phyloP scores from a whole-genome alignment of 257 asterid genomes.

The Solanum rostratum region DNA sequence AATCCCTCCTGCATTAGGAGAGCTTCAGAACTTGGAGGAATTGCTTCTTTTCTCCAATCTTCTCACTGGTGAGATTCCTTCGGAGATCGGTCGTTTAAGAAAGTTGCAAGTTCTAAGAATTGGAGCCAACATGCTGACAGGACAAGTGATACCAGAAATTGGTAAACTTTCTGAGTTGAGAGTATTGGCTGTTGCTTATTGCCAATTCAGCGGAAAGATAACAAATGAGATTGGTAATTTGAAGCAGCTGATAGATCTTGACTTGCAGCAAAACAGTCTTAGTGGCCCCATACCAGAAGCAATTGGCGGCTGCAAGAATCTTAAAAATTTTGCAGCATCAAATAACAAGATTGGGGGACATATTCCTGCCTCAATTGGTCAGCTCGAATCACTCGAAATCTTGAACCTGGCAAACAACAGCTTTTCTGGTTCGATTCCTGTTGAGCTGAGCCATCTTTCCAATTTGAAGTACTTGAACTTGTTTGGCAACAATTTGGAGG shows the following conservation, averaged over 20 bases:
- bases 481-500: slow-evolving; percentile 53
- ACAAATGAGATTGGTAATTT: slow-evolving; percentile 59
- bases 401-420: slow-evolving; percentile 76
- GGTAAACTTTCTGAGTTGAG: slow-evolving; percentile 53
- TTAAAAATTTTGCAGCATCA: slow-evolving; percentile 51
- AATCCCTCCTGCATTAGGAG: slow-evolving; percentile 46
- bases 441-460: slow-evolving; percentile 29
- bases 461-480: slow-evolving; percentile 57
- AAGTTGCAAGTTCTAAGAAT: slow-evolving; percentile 60
- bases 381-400: slow-evolving; percentile 46
- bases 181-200: slow-evolving; percentile 56
- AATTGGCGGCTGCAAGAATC: slow-evolving; percentile 44
- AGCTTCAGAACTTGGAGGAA: slow-evolving; percentile 45
- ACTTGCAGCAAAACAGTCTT: slow-evolving; percentile 52
- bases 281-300: slow-evolving; percentile 52
- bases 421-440: slow-evolving; percentile 53
- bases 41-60: slow-evolving; percentile 56
- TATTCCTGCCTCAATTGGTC: slow-evolving; percentile 43
- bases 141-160: slow-evolving; percentile 27
- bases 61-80: slow-evolving; percentile 50
- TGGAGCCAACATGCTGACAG: slow-evolving; percentile 65
- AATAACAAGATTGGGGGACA: slow-evolving; percentile 54
- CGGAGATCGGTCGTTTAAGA: slow-evolving; percentile 41
- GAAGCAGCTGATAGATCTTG: slow-evolving; percentile 36
- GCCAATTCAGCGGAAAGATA: slow-evolving; percentile 60